A percentile compares a stretch with the other conserved stretches of the same genome.
Evolutionary conservation across 176 grass and related monocot species (phyloP).

Genomic region (Musa acuminata): DNA sequence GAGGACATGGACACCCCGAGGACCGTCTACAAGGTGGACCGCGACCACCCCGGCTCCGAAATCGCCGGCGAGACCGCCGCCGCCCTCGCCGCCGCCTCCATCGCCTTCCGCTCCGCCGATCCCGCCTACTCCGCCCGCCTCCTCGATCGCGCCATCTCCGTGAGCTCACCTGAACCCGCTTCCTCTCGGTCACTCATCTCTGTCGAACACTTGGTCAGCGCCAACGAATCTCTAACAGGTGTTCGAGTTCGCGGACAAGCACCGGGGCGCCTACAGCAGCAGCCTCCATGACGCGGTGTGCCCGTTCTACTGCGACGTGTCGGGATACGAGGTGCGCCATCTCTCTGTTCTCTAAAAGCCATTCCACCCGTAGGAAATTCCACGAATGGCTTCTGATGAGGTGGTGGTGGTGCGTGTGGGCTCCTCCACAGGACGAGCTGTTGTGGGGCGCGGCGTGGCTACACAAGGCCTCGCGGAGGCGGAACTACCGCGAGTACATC

Average conservation of each 20-base stretch:
- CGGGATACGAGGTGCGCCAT: constrained; percentile 54
- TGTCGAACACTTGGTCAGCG: background rate
- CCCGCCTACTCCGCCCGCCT: constrained; percentile 42
- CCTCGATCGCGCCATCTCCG: constrained; percentile 56
- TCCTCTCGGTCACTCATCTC: background rate
- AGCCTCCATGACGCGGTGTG: constrained; percentile 70
- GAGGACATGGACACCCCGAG: constrained; percentile 96
- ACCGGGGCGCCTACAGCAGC: constrained; percentile 65
- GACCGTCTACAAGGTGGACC: constrained; percentile 71
- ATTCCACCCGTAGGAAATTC: background rate
- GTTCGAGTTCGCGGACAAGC: constrained; percentile 69
- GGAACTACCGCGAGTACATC: constrained; percentile 74
- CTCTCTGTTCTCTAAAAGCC: background rate
- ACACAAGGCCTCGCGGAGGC: constrained; percentile 55
- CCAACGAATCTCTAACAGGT: constrained; percentile 24
- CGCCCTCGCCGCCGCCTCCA: constrained; percentile 65
- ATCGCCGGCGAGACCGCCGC: constrained; percentile 83
- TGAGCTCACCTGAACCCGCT: constrained; percentile 14
- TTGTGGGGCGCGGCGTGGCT: constrained; percentile 93
- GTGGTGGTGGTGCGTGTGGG: background rate
- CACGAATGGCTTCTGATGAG: background rate
- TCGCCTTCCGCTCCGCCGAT: constrained; percentile 66
- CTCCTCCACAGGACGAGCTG: constrained; percentile 55
- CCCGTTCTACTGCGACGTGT: constrained; percentile 88
- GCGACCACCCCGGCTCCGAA: constrained; percentile 58